phyloP scores from a whole-genome alignment of 768 basidiomycete genomes.

The Strobilomyces confusus region DNA sequence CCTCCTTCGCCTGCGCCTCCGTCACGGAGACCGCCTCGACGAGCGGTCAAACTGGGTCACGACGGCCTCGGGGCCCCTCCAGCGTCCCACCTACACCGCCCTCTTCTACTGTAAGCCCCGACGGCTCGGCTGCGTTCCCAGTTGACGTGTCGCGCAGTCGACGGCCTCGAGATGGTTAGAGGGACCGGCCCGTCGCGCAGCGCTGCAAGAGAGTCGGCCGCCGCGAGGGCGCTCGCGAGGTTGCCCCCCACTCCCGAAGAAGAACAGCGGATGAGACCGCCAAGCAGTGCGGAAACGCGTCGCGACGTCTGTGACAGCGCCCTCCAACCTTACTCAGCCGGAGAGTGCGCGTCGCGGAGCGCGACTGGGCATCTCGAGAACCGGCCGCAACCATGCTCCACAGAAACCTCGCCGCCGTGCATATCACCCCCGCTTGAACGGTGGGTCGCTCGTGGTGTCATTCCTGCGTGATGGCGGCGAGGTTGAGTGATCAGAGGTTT shows the following conservation, averaged over 20 bases:
- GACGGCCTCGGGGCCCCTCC: slow-evolving; percentile 1
- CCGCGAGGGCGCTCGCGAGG: slow-evolving; percentile 8
- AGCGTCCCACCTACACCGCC: slow-evolving; percentile 5
- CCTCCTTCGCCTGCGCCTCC: background rate
- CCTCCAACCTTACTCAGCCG: no score
- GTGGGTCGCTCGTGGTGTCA: background rate
- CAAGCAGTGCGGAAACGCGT: background rate
- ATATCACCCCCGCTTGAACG: background rate
- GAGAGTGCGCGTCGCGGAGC: background rate
- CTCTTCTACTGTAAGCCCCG: slow-evolving; percentile 6
- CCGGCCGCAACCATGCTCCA: no score
- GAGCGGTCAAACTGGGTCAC: slow-evolving; percentile 2
- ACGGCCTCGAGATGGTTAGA: slow-evolving; percentile 9
- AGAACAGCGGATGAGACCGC: background rate
- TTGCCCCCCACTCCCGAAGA: background rate
- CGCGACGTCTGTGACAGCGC: no score
- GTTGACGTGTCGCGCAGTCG: background rate
- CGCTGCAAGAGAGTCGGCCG: slow-evolving; percentile 12
- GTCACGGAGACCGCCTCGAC: background rate
- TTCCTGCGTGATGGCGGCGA: no score
- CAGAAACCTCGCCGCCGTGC: background rate
- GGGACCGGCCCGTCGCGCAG: slow-evolving; percentile 8
- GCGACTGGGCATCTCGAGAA: background rate
- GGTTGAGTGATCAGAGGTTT: no score
- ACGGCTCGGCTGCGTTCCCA: background rate